A percentile compares a stretch with the other conserved stretches of the same genome.
Conservation (phyloP, 2,329 filamentous ascomycete genomes). For the Claviceps paspali region DNA sequence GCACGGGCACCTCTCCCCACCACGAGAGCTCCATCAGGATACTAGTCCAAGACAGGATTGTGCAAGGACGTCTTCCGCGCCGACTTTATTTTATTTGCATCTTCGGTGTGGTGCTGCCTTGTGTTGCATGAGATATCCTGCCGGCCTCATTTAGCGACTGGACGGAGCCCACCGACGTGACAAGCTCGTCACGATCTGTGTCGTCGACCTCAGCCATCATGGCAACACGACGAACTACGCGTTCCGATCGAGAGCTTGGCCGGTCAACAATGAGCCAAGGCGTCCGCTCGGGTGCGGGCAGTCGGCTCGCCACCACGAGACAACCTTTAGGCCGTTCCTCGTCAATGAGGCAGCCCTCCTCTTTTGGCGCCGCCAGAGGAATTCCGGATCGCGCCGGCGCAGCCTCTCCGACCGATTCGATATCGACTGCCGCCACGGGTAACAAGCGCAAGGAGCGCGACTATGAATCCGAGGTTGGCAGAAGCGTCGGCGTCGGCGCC, state of each 20-base stretch:
- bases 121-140: background rate
- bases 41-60: slow-evolving; percentile 1
- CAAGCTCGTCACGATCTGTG: background rate
- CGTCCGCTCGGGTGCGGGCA: slow-evolving; percentile 2
- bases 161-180: background rate
- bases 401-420: slow-evolving; percentile 49
- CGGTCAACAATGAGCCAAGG: slow-evolving; percentile 4
- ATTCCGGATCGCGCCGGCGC: slow-evolving; percentile 5
- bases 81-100: background rate
- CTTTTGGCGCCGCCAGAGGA: slow-evolving; percentile 1
- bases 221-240: slow-evolving; percentile 7
- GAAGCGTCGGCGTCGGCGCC: slow-evolving; percentile 2
- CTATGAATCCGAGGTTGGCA: slow-evolving; percentile 45
- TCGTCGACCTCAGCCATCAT: slow-evolving; percentile 2
- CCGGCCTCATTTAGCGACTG: background rate
- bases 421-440: slow-evolving; percentile 36
- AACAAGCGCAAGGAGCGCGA: slow-evolving; percentile 80
- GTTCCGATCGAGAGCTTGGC: slow-evolving; percentile 6
- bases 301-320: slow-evolving; percentile 2
- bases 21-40: background rate
- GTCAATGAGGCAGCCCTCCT: slow-evolving; percentile 2
- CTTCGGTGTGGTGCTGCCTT: background rate
- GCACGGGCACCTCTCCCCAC: too few relatives aligned
- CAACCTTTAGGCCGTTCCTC: slow-evolving; percentile 3
- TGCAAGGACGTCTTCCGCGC: background rate